These are phyloP conservation scores for Cudoniella acicularis DNA, from an alignment of 495 filamentous ascomycete species.

Conservation along the genomic window DNA sequence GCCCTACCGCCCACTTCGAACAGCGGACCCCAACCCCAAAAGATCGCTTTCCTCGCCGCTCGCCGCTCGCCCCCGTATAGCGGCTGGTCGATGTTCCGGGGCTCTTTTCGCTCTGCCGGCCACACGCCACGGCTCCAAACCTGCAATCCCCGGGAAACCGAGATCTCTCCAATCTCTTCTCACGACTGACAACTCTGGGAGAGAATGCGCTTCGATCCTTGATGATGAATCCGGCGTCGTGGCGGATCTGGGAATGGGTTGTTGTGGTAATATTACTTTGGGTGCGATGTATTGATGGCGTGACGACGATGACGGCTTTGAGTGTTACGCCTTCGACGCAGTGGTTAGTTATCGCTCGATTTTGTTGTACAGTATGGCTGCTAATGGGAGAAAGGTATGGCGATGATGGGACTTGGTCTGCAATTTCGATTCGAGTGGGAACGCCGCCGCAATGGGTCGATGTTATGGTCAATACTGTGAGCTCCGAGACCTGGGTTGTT, in stretches of 20 bases:
- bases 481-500: slow-evolving; percentile 57
- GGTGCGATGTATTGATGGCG: slow-evolving; percentile 4
- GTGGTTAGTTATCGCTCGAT: slow-evolving; percentile 13
- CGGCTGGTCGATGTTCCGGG: background rate
- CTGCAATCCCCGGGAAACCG: background rate
- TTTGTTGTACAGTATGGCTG: background rate
- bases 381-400: slow-evolving; percentile 34
- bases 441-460: slow-evolving; percentile 53
- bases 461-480: slow-evolving; percentile 51
- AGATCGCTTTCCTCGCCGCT: background rate
- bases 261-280: slow-evolving; percentile 7
- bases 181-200: background rate
- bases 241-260: slow-evolving; percentile 9
- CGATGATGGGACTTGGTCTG: slow-evolving; percentile 49
- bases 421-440: slow-evolving; percentile 51
- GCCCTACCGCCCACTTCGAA: no score
- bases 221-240: slow-evolving; percentile 16
- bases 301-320: background rate
- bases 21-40: no score
- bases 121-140: background rate
- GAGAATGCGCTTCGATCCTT: slow-evolving; percentile 15
- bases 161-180: background rate
- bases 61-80: background rate
- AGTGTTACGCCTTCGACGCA: slow-evolving; percentile 21
- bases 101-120: background rate